Conservation (phyloP, 202 grass and related monocot genomes). For the Hordeum pubiflorum region DNA sequence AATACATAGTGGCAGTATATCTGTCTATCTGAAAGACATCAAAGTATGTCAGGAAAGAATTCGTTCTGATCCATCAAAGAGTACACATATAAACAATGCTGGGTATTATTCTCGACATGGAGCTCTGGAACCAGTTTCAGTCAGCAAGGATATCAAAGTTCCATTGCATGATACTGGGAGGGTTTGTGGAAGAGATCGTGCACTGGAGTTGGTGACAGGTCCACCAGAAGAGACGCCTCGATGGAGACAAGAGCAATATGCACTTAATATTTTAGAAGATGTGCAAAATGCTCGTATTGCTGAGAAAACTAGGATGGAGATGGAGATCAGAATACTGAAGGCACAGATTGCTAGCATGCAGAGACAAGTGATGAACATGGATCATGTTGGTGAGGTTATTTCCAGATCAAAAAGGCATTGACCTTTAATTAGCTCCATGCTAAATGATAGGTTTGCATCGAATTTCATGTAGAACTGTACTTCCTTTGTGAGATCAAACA, state of each 20-base stretch:
- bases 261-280: conserved; percentile 40
- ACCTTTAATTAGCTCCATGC: conserved; percentile 10
- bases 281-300: conserved; percentile 22
- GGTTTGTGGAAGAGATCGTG: conserved; percentile 25
- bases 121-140: conserved; percentile 26
- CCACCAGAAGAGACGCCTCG: conserved; percentile 34
- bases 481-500: conserved; percentile 21
- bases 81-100: conserved; percentile 10
- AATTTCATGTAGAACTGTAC: conserved; percentile 21
- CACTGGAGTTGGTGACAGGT: conserved; percentile 24
- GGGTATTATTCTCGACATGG: conserved; percentile 21
- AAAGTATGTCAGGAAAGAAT: conserved; percentile 35
- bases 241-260: conserved; percentile 42
- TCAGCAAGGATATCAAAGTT: conserved; percentile 36
- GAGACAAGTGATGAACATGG: conserved; percentile 39
- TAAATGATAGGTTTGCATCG: conserved; percentile 21
- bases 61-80: conserved; percentile 29
- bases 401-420: conserved; percentile 41
- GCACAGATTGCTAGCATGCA: conserved; percentile 42
- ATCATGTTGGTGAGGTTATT: conserved; percentile 22
- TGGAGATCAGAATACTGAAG: conserved; percentile 51
- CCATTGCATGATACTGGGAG: conserved; percentile 18
- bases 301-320: conserved; percentile 34
- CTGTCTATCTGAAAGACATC: conserved; percentile 30
- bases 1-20: conserved; percentile 24